Conservation (phyloP, 495 filamentous ascomycete genomes). For the Penicillium steckii region DNA sequence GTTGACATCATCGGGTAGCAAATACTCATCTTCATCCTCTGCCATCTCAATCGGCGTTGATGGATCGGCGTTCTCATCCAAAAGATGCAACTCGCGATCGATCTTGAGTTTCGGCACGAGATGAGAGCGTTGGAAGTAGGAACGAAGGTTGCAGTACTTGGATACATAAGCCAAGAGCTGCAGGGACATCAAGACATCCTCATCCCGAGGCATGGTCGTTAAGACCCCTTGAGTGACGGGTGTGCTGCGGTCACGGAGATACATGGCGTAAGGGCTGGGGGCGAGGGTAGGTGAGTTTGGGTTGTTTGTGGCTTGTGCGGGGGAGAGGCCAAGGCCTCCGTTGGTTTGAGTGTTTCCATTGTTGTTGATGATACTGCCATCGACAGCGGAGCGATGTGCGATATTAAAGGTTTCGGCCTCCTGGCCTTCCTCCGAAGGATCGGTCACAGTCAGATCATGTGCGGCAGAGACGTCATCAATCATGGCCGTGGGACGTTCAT, state of each 20-base stretch:
- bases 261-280: slow-evolving; percentile 68
- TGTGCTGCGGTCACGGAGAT: slow-evolving; percentile 69
- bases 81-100: slow-evolving; percentile 73
- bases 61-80: slow-evolving; percentile 63
- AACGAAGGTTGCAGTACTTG: slow-evolving; percentile 94
- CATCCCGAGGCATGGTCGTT: slow-evolving; percentile 89
- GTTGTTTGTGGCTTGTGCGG: slow-evolving; percentile 67
- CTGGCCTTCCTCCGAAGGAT: slow-evolving; percentile 72
- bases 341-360: slow-evolving; percentile 54
- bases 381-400: slow-evolving; percentile 82
- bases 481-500: slow-evolving; percentile 64
- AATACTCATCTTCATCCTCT: slow-evolving; percentile 83
- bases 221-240: slow-evolving; percentile 66
- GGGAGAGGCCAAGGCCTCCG: slow-evolving; percentile 70
- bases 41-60: slow-evolving; percentile 45
- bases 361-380: slow-evolving; percentile 79
- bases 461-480: slow-evolving; percentile 73
- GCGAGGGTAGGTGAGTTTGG: slow-evolving; percentile 70
- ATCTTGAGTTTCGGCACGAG: slow-evolving; percentile 91
- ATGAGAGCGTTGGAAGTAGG: slow-evolving; percentile 93
- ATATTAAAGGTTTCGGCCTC: slow-evolving; percentile 94
- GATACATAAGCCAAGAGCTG: slow-evolving; percentile 96
- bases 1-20: slow-evolving; percentile 90
- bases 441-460: slow-evolving; percentile 71
- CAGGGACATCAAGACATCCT: slow-evolving; percentile 97